A percentile compares a stretch with the other conserved stretches of the same genome.
These are phyloP conservation scores for Kalanchoe fedtschenkoi DNA, from an alignment of 164 flowering plant genomes.

Conservation along the genomic window DNA sequence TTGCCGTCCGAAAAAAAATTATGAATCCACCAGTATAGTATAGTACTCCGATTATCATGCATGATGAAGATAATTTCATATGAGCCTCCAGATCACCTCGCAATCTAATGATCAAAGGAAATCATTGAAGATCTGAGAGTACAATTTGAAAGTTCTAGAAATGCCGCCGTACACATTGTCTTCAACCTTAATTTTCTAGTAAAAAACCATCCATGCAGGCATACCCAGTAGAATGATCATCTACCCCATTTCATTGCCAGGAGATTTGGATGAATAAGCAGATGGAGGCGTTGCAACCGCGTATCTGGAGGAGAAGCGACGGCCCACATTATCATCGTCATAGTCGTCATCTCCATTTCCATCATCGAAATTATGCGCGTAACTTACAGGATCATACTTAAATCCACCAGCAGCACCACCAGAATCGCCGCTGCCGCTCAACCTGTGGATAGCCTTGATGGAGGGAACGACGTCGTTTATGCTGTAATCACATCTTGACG, in stretches of 20 bases:
- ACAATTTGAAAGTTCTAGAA: too few species aligned
- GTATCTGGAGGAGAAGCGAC: not conserved
- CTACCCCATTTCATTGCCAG: not conserved
- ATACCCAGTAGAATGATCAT: too few species aligned
- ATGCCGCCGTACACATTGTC: too few species aligned
- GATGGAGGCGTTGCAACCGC: not conserved
- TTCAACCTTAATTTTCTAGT: too few species aligned
- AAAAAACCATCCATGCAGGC: too few species aligned
- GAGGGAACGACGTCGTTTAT: not conserved
- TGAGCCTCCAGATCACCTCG: too few species aligned
- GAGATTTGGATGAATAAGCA: not conserved
- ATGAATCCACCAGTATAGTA: too few species aligned
- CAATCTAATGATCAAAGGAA: too few species aligned
- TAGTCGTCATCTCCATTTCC: not conserved
- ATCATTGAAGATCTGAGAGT: too few species aligned
- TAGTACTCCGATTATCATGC: too few species aligned
- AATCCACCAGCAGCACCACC: constrained; percentile 1
- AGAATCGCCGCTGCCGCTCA: not conserved
- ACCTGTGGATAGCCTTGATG: not conserved
- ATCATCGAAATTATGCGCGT: not conserved
- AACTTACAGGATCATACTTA: not conserved
- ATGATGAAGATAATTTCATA: too few species aligned
- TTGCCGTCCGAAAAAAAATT: too few species aligned
- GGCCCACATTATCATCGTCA: not conserved
- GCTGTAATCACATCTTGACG: not conserved